A percentile compares a stretch with the other conserved stretches of the same genome.
phyloP scores from a whole-genome alignment of 768 basidiomycete species.

The Cytidiella melzeri region DNA sequence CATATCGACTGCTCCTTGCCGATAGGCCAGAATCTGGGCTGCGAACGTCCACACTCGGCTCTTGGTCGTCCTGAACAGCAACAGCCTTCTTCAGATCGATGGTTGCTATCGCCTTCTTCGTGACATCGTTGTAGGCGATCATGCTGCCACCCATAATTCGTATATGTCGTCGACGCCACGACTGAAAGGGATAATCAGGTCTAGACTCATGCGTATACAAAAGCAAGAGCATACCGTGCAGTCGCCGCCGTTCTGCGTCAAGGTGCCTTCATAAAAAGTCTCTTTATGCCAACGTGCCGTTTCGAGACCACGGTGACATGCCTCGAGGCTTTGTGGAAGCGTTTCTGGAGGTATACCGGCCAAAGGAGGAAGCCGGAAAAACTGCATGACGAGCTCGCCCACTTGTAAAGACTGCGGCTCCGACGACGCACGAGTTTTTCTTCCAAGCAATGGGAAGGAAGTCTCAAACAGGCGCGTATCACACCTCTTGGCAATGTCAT shows the following conservation, averaged over 20 bases:
- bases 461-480: constrained; percentile 84
- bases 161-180: constrained; percentile 77
- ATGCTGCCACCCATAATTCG: constrained; percentile 82
- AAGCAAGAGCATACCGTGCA: constrained; percentile 62
- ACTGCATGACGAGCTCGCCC: constrained; percentile 83
- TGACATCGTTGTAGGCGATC: constrained; percentile 89
- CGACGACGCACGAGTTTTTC: constrained; percentile 51
- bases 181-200: constrained; percentile 41
- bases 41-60: constrained; percentile 39
- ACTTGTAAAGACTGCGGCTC: constrained; percentile 63
- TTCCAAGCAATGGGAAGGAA: constrained; percentile 74
- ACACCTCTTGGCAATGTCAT: constrained; percentile 77
- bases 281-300: constrained; percentile 93
- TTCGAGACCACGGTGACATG: constrained; percentile 81
- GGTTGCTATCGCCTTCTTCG: constrained; percentile 83
- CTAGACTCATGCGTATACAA: neutral
- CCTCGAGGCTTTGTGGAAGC: constrained; percentile 88
- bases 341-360: constrained; percentile 75
- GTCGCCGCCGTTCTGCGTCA: constrained; percentile 93
- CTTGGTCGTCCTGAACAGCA: constrained; percentile 71
- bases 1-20: constrained; percentile 34
- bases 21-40: constrained; percentile 38
- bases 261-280: constrained; percentile 86
- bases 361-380: constrained; percentile 85
- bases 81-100: constrained; percentile 85